Conservation (phyloP, 495 filamentous ascomycete genomes). For the Xylaria cubensis region DNA sequence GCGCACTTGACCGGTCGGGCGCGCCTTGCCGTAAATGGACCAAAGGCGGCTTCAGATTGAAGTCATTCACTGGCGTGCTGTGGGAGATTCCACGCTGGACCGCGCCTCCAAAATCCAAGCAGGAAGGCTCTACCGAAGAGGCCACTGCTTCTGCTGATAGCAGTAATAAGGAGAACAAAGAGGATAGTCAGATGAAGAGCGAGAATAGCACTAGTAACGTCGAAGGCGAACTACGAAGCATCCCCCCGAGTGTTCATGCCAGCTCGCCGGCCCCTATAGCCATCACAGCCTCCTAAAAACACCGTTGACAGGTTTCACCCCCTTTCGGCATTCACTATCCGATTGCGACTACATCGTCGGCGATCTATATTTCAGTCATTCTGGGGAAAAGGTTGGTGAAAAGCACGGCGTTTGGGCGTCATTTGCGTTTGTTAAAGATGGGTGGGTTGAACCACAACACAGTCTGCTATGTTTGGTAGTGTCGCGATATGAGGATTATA, state of each 20-base stretch:
- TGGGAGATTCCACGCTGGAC: conserved; percentile 90
- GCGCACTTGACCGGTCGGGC: conserved; percentile 88
- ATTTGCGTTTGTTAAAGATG: conserved; percentile 16
- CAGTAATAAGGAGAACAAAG: conserved; percentile 79
- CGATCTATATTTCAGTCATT: conserved; percentile 24
- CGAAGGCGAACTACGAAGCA: conserved; percentile 54
- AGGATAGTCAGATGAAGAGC: conserved; percentile 71
- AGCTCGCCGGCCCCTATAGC: conserved; percentile 54
- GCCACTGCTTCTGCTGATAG: conserved; percentile 63
- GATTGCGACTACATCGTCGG: conserved; percentile 5
- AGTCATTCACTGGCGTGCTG: conserved; percentile 88
- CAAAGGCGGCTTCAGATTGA: conserved; percentile 78
- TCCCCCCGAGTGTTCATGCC: conserved; percentile 47
- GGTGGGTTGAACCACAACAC: not conserved
- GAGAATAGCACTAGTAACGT: conserved; percentile 71
- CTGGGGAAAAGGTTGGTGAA: conserved; percentile 28
- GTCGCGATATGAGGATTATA: not conserved
- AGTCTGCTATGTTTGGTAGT: not conserved
- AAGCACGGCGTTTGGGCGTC: conserved; percentile 26
- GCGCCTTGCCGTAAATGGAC: conserved; percentile 92
- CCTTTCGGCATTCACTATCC: not conserved
- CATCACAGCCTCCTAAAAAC: conserved; percentile 37
- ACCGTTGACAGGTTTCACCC: not conserved
- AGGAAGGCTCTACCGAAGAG: conserved; percentile 39
- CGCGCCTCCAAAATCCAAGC: conserved; percentile 64